Evolutionary conservation across 2,329 filamentous ascomycete genomes (phyloP).

Genomic region (Cadophora gregata): DNA sequence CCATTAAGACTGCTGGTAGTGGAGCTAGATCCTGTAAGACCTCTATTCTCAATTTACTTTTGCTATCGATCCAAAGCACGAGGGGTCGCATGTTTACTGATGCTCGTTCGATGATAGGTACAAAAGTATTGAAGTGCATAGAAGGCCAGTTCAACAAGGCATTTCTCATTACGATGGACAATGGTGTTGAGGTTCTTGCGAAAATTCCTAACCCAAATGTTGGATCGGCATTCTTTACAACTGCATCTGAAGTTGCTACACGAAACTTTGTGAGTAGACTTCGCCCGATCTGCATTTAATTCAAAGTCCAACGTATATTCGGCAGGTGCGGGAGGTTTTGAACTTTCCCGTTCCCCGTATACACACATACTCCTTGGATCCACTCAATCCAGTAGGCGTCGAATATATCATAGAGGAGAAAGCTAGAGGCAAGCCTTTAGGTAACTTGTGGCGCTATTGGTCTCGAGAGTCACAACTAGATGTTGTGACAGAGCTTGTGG

Average conservation of each 20-base stretch:
- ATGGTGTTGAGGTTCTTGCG: conserved; percentile 33
- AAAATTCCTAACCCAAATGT: conserved; percentile 35
- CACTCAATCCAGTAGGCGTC: conserved; percentile 33
- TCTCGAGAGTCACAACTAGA: conserved; percentile 37
- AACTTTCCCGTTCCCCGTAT: conserved; percentile 32
- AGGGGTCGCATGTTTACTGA: conserved; percentile 17
- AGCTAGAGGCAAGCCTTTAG: conserved; percentile 40
- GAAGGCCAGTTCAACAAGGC: conserved; percentile 36
- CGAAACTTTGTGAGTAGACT: conserved; percentile 28
- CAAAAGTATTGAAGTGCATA: conserved; percentile 31
- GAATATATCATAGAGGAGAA: conserved; percentile 41
- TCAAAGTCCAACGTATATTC: conserved; percentile 17
- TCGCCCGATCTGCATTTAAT: conserved; percentile 4
- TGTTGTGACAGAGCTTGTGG: conserved; percentile 40
- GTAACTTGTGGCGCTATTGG: conserved; percentile 43
- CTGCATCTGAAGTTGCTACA: too few species aligned
- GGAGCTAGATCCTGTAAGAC: conserved; percentile 32
- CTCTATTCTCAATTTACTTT: conserved; percentile 6
- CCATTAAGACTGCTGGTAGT: conserved; percentile 24
- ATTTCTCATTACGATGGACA: conserved; percentile 36
- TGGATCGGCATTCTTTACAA: conserved; percentile 35
- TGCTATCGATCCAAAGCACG: background rate
- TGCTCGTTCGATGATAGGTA: conserved; percentile 26
- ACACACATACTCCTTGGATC: conserved; percentile 28
- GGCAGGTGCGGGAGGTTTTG: conserved; percentile 29